phyloP scores from a whole-genome alignment of 2,329 filamentous ascomycete species.

The Paraconiothyrium brasiliense region DNA sequence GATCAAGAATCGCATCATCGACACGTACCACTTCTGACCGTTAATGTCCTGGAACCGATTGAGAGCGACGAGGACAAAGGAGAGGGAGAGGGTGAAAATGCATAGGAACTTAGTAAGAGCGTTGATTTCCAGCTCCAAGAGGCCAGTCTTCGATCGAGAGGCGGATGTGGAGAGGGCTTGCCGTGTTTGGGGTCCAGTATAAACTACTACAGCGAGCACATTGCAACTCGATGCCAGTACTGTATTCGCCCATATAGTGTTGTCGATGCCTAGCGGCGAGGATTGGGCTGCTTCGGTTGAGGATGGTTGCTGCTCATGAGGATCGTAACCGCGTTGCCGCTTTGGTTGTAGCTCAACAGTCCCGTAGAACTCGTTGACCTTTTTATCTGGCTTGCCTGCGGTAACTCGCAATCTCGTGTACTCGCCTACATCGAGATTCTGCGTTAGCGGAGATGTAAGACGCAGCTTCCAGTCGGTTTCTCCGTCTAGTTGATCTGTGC shows the following conservation, averaged over 20 bases:
- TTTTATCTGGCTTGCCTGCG: conserved; percentile 89
- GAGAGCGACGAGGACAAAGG: conserved; percentile 85
- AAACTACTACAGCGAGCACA: conserved; percentile 89
- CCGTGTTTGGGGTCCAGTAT: conserved; percentile 92
- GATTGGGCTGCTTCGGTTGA: conserved; percentile 57
- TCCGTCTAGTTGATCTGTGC: conserved; percentile 95
- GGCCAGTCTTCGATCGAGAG: conserved; percentile 90
- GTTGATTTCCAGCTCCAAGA: conserved; percentile 97
- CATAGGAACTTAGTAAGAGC: conserved; percentile 96
- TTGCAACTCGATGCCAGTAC: conserved; percentile 92
- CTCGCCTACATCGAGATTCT: conserved; percentile 77
- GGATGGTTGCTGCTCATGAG: conserved; percentile 42
- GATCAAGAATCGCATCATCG: conserved; percentile 97
- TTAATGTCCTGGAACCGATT: conserved; percentile 78
- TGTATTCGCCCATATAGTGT: conserved; percentile 98
- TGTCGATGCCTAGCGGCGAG: conserved; percentile 87
- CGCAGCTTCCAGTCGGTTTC: conserved; percentile 99
- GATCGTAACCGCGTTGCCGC: conserved; percentile 58
- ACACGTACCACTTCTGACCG: conserved; percentile 85
- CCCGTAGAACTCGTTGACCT: conserved; percentile 95
- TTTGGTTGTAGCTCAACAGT: conserved; percentile 78
- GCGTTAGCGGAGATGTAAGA: conserved; percentile 84
- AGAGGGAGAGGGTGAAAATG: conserved; percentile 83
- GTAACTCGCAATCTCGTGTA: conserved; percentile 74
- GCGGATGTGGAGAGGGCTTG: conserved; percentile 92